These are phyloP conservation scores for Cryptosporidium canis DNA, from an alignment of 169 alveolate species.

Conservation along the genomic window DNA sequence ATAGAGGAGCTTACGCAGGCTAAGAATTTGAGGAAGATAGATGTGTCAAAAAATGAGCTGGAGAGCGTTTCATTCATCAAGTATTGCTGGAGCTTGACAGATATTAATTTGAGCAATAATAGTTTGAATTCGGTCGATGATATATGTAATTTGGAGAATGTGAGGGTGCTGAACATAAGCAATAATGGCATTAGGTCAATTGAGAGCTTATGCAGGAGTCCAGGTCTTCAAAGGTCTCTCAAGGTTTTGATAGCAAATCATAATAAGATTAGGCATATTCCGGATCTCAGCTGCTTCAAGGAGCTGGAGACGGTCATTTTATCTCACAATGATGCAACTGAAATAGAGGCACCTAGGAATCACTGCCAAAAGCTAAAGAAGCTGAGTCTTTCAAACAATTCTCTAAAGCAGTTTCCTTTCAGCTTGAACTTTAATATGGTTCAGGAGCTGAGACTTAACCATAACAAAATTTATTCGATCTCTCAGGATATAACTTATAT, in stretches of 20 bases:
- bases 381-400: slow-evolving; percentile 41
- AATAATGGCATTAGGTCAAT: slow-evolving; percentile 37
- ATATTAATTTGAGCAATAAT: slow-evolving; percentile 52
- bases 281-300: slow-evolving; percentile 49
- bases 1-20: slow-evolving; percentile 59
- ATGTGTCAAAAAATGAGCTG: slow-evolving; percentile 35
- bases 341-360: slow-evolving; percentile 30
- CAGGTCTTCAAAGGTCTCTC: slow-evolving; percentile 26
- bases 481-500: slow-evolving; percentile 22
- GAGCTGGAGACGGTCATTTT: slow-evolving; percentile 42
- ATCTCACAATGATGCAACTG: slow-evolving; percentile 27
- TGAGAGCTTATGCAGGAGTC: slow-evolving; percentile 18
- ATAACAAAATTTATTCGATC: slow-evolving; percentile 25
- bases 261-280: slow-evolving; percentile 37
- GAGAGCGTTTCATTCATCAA: slow-evolving; percentile 4
- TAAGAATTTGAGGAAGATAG: slow-evolving; percentile 36
- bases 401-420: slow-evolving; percentile 46
- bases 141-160: slow-evolving; percentile 21
- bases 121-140: slow-evolving; percentile 8
- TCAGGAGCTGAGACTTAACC: slow-evolving; percentile 40
- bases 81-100: slow-evolving; percentile 64
- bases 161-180: slow-evolving; percentile 37
- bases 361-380: slow-evolving; percentile 34
- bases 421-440: slow-evolving; percentile 37
- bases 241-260: slow-evolving; percentile 65